Evolutionary conservation across 352 stramenopile species (phyloP).

Genomic region (Peronospora belbahrii): DNA sequence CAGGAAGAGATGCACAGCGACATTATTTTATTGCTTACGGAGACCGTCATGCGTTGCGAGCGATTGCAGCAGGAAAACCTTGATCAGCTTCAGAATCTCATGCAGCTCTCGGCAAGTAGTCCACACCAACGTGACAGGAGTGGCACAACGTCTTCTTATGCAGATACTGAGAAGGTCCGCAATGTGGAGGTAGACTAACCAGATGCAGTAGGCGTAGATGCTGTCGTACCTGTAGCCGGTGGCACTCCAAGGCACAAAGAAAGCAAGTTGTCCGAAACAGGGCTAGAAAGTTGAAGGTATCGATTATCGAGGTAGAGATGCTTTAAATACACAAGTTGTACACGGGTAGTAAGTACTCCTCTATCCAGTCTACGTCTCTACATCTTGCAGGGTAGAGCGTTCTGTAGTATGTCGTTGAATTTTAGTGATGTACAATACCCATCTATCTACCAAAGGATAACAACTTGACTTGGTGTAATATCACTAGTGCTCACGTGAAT

Average conservation of each 20-base stretch:
- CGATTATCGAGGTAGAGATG: constrained; percentile 10
- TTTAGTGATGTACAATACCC: no score
- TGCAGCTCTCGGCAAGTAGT: constrained; percentile 52
- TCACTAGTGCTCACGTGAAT: background rate
- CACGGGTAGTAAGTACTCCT: no score
- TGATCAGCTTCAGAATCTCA: constrained; percentile 77
- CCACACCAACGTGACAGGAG: constrained; percentile 14
- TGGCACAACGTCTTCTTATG: constrained; percentile 15
- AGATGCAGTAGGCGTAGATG: constrained; percentile 11
- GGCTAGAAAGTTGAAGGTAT: constrained; percentile 5
- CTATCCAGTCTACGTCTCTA: no score
- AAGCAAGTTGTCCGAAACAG: constrained; percentile 2
- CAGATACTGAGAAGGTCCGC: constrained; percentile 7
- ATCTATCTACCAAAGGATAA: no score
- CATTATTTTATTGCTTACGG: constrained; percentile 71
- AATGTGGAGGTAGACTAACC: constrained; percentile 10
- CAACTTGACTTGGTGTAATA: no score
- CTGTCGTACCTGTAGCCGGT: constrained; percentile 1
- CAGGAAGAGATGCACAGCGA: constrained; percentile 84
- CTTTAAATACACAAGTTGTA: background rate
- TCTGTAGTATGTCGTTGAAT: no score
- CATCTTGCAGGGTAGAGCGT: constrained; percentile 1
- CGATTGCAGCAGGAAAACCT: constrained; percentile 74
- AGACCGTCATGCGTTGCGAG: constrained; percentile 77
- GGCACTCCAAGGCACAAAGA: constrained; percentile 6